A percentile compares a stretch with the other conserved stretches of the same genome.
Evolutionary conservation across 768 basidiomycete genomes (phyloP).

Genomic region (Strobilomyces echinocephalus): DNA sequence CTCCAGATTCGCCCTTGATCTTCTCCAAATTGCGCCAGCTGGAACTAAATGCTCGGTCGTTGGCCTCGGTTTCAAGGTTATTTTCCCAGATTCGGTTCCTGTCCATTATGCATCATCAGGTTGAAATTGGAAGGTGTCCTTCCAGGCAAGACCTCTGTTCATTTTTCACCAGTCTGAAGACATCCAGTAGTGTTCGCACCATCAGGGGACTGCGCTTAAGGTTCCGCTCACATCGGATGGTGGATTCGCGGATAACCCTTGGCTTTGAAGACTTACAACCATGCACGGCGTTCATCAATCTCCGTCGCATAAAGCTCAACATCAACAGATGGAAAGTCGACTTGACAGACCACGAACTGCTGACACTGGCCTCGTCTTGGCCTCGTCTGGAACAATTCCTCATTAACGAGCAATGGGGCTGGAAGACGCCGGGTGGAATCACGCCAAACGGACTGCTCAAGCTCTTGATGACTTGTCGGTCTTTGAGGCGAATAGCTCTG

Average conservation of each 20-base stretch:
- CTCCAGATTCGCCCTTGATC: background rate
- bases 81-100: background rate
- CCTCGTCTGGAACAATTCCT: background rate
- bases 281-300: background rate
- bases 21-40: background rate
- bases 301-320: background rate
- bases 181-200: background rate
- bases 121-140: no score
- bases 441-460: background rate
- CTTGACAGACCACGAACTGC: background rate
- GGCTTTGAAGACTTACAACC: background rate
- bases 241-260: no score
- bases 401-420: background rate
- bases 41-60: background rate
- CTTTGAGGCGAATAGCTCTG: background rate
- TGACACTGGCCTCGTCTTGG: background rate
- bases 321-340: background rate
- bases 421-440: background rate
- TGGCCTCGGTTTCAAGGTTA: background rate
- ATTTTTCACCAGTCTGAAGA: no score
- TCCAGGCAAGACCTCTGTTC: no score
- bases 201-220: background rate
- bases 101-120: no score
- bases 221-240: background rate
- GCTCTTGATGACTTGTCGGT: background rate